Conservation (phyloP, 2,329 filamentous ascomycete genomes). For the Akanthomyces lecanii region DNA sequence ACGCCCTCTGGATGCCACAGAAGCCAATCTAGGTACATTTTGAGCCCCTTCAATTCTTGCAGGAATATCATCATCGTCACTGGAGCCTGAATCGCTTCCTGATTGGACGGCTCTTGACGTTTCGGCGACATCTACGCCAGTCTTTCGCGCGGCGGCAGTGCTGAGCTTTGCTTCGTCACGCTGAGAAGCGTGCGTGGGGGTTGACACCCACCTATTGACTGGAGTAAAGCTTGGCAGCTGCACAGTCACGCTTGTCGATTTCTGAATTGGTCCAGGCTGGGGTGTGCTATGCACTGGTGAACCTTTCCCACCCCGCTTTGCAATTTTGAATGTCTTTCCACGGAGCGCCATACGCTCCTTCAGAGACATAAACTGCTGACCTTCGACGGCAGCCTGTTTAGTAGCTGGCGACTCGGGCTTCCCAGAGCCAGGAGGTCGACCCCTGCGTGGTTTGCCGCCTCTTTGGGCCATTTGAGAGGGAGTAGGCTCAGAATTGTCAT, state of each 20-base stretch:
- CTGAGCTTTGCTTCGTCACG: neutral
- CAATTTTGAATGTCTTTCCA: slow-evolving; percentile 52
- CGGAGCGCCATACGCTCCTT: slow-evolving; percentile 52
- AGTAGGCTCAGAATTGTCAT: neutral
- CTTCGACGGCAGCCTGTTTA: slow-evolving; percentile 17
- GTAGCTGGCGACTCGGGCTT: neutral
- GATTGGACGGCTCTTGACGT: neutral
- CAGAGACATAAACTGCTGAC: slow-evolving; percentile 48
- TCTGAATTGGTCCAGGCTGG: neutral
- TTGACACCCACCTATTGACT: neutral
- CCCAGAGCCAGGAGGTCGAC: slow-evolving; percentile 25
- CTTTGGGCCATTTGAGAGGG: neutral
- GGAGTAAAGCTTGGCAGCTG: slow-evolving; percentile 11
- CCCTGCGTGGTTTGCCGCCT: slow-evolving; percentile 18
- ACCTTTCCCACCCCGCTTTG: slow-evolving; percentile 29
- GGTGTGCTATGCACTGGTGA: neutral
- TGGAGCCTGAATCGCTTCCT: slow-evolving; percentile 10
- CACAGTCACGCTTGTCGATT: neutral
- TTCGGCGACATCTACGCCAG: neutral
- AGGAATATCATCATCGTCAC: slow-evolving; percentile 21
- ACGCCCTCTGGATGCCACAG: slow-evolving; percentile 18
- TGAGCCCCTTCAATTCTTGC: slow-evolving; percentile 9
- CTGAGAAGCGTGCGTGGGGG: neutral
- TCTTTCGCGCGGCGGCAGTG: neutral
- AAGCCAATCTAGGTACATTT: neutral